Percentiles rank a stretch among this genome's conserved stretches.
phyloP scores from a whole-genome alignment of 225 moss, liverwort and hornwort genomes.

The Takakia lepidozioides region DNA sequence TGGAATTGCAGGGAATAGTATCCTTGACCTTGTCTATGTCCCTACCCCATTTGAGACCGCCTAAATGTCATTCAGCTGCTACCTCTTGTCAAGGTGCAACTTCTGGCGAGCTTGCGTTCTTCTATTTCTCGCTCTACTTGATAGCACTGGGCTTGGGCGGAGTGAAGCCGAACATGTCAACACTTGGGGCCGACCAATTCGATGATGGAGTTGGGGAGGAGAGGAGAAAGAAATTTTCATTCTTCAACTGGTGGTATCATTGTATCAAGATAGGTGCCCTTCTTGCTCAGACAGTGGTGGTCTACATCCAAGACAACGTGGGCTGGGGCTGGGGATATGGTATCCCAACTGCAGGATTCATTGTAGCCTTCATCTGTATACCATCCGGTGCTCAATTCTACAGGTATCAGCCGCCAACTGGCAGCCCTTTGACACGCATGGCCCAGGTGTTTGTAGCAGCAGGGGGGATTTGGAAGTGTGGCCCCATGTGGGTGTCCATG shows the following conservation, averaged over 20 bases:
- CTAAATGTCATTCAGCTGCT: too few relatives aligned
- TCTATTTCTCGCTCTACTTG: too few relatives aligned
- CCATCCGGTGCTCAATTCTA: too few relatives aligned
- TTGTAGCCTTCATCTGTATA: background rate
- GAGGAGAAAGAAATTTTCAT: slow-evolving; percentile 7
- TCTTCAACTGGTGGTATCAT: slow-evolving; percentile 26
- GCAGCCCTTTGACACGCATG: background rate
- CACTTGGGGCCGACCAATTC: slow-evolving; percentile 28
- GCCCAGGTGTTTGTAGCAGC: slow-evolving; percentile 3
- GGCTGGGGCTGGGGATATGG: too few relatives aligned
- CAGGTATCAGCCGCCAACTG: background rate
- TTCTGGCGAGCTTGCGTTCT: too few relatives aligned
- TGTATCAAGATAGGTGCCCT: slow-evolving; percentile 11
- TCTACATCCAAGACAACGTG: background rate
- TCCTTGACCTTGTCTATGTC: too few relatives aligned
- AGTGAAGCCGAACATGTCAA: slow-evolving; percentile 9
- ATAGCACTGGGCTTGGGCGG: slow-evolving; percentile 14
- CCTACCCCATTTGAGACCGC: too few relatives aligned
- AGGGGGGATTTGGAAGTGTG: slow-evolving; percentile 1
- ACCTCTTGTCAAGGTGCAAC: too few relatives aligned
- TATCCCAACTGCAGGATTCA: background rate
- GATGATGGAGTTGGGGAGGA: slow-evolving; percentile 7
- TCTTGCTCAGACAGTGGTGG: slow-evolving; percentile 6
- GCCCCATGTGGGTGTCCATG: background rate
- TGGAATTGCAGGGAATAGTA: too few relatives aligned